Evolutionary conservation across 441 rosid species (phyloP).

Genomic region (Manihot esculenta): DNA sequence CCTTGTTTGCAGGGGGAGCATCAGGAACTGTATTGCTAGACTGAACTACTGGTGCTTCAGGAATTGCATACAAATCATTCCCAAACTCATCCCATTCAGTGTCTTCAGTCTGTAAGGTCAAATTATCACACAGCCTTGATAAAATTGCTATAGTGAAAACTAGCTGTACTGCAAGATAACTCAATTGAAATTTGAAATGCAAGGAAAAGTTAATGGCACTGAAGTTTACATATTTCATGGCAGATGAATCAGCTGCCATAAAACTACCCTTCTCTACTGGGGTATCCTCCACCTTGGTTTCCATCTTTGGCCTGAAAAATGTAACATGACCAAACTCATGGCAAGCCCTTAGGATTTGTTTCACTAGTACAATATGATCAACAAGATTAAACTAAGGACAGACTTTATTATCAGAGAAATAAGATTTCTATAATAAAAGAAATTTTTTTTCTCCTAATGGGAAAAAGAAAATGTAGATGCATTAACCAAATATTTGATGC

Average conservation of each 20-base stretch:
- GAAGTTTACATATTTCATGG: conserved; percentile 62
- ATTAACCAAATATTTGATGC: conserved; percentile 8
- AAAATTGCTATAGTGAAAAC: neutral
- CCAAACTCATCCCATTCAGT: conserved; percentile 97
- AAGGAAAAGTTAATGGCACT: neutral
- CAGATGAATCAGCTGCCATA: conserved; percentile 52
- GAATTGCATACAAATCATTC: conserved; percentile 87
- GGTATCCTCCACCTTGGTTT: conserved; percentile 43
- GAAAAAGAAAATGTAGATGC: neutral
- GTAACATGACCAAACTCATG: conserved; percentile 29
- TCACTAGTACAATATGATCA: neutral
- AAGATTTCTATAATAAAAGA: neutral
- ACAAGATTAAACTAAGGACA: neutral
- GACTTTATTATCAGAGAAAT: neutral
- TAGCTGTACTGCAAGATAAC: neutral
- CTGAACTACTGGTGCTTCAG: conserved; percentile 59
- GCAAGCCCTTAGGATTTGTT: conserved; percentile 23
- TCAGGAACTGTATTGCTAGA: conserved; percentile 51
- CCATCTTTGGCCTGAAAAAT: conserved; percentile 68
- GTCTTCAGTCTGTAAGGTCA: conserved; percentile 62
- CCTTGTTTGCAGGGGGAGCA: conserved; percentile 62
- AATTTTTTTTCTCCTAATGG: neutral
- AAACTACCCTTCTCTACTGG: conserved; percentile 50
- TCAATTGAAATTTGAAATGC: neutral
- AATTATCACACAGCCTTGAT: conserved; percentile 13